Evolutionary conservation across 257 asterid species (phyloP).

Genomic region (Solanum dulcamara): DNA sequence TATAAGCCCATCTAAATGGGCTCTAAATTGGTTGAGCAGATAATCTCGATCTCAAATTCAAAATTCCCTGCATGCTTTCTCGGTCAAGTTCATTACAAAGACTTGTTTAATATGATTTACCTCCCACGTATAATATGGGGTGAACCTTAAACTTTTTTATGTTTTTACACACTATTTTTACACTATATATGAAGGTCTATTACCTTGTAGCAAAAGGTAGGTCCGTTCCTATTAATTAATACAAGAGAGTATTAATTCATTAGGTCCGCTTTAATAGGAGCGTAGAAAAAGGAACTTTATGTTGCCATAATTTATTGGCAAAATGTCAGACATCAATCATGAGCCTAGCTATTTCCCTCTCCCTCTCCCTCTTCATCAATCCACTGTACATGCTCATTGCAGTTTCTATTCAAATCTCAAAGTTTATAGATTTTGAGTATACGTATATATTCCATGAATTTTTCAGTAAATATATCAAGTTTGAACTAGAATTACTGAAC

Average conservation of each 20-base stretch:
- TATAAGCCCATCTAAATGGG: too few relatives aligned
- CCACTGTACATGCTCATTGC: background rate
- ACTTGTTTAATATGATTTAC: background rate
- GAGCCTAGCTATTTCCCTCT: background rate
- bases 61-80: background rate
- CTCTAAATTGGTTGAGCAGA: background rate
- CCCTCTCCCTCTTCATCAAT: background rate
- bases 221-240: background rate
- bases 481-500: too few relatives aligned
- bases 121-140: accelerated
- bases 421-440: background rate
- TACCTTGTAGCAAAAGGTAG: background rate
- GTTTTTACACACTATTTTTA: background rate
- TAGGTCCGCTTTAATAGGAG: background rate
- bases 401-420: background rate
- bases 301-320: background rate
- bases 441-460: too few relatives aligned
- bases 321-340: constrained; percentile 19
- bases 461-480: background rate
- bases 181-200: background rate
- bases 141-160: background rate
- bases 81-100: accelerated
- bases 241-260: background rate
- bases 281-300: background rate
- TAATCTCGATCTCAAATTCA: background rate